Conservation (phyloP, 345 rosid genomes). For the Populus deltoides region DNA sequence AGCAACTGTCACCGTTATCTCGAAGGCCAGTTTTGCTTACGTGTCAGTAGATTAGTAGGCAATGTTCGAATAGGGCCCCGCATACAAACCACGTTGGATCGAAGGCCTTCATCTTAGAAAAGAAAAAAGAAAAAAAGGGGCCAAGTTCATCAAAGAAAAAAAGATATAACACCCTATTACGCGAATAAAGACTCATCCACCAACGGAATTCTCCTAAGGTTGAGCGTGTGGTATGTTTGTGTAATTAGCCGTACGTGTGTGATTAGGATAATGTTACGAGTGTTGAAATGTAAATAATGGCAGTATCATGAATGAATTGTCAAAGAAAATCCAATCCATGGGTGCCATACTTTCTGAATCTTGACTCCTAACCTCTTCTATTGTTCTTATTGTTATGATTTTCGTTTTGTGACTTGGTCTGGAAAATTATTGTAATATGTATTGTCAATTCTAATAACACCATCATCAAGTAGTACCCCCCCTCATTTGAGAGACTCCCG, state of each 20-base stretch:
- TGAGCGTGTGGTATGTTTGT: not conserved
- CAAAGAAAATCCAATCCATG: not conserved
- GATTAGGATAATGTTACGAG: not conserved
- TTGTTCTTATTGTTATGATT: not conserved
- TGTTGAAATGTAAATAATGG: not conserved
- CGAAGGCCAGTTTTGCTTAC: not conserved
- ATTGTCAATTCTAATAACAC: not conserved
- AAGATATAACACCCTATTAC: too few species aligned
- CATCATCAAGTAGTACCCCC: not conserved
- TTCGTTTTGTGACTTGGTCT: not conserved
- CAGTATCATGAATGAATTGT: not conserved
- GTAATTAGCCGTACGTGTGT: not conserved
- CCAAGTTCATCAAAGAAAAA: too few species aligned
- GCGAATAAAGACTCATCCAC: not conserved
- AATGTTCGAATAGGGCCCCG: not conserved
- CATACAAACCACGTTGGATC: not conserved
- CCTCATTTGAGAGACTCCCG: not conserved
- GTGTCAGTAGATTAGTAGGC: slow-evolving; percentile 23
- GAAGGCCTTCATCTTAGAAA: not conserved
- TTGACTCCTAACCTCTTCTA: not conserved
- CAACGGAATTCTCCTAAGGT: not conserved
- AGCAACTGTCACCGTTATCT: slow-evolving; percentile 2
- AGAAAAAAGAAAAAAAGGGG: too few species aligned
- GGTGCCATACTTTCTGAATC: not conserved
- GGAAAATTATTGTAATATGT: not conserved